Conservation (phyloP, 371 early-diverging fungal genomes). For the Mucor sp. region DNA sequence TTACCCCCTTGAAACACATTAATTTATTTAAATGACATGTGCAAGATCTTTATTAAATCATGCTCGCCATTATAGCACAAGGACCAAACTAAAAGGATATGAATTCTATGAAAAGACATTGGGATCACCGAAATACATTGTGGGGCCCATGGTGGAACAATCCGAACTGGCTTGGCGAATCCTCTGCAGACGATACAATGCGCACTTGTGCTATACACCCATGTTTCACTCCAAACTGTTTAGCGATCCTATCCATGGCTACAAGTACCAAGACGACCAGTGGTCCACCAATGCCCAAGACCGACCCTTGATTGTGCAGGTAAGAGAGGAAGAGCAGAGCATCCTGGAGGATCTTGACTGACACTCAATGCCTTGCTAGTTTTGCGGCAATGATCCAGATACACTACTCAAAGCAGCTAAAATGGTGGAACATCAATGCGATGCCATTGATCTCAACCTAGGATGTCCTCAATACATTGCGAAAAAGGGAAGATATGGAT, state of each 20-base stretch:
- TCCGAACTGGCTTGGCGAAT: slow-evolving; percentile 90
- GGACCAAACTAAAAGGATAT: slow-evolving; percentile 17
- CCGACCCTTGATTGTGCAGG: slow-evolving; percentile 88
- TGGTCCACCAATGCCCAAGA: slow-evolving; percentile 76
- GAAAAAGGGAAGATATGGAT: slow-evolving; percentile 92
- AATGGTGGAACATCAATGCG: slow-evolving; percentile 77
- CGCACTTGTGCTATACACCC: slow-evolving; percentile 95
- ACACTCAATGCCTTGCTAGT: slow-evolving; percentile 52
- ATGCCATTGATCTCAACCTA: slow-evolving; percentile 95
- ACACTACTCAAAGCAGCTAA: slow-evolving; percentile 80
- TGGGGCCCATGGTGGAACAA: slow-evolving; percentile 94
- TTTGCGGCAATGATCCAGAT: slow-evolving; percentile 95
- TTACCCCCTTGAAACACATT: not conserved
- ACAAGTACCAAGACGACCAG: slow-evolving; percentile 60
- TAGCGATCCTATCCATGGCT: slow-evolving; percentile 50
- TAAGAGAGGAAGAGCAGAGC: slow-evolving; percentile 13
- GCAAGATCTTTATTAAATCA: not conserved
- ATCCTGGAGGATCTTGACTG: not conserved
- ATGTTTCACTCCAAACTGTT: slow-evolving; percentile 95
- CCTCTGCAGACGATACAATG: slow-evolving; percentile 82
- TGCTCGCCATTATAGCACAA: not conserved
- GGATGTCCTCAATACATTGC: slow-evolving; percentile 98
- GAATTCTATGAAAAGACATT: slow-evolving; percentile 36
- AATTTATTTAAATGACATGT: slow-evolving; percentile 2
- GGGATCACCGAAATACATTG: slow-evolving; percentile 71